Evolutionary conservation across 2,329 filamentous ascomycete species (phyloP), one percentile per base, ranked within the genome.

Genomic region (Camillea tinctor): DNA sequence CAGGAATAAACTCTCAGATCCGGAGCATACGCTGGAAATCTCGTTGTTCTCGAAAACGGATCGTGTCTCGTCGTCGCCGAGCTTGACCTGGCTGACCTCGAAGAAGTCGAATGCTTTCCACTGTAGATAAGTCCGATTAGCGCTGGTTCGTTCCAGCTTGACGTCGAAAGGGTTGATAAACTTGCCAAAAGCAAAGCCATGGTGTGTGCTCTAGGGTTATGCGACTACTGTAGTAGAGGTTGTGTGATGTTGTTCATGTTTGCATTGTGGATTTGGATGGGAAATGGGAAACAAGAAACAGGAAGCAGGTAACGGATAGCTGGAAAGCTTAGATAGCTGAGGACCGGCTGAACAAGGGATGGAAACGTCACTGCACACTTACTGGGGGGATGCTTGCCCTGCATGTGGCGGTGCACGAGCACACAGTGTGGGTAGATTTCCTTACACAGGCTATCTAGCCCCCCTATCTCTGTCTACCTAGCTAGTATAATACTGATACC

Each of bases 41-140:
- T 93, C 92, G 73, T 85, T 86, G 84, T 91, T 90, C 76, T 93
- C 89, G 79, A 96, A 90, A 73, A 93, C 84, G 72, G 87, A 84
- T 68, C 88, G 87, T 73, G 87, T 89, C 73, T 96, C 92, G 71
- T 89, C 89, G 75, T 96, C 90, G 68, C 85, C 85, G 70, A 93
- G 84, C 72, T 89, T 87, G 76, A 97, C 88, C 74, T 91, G 89
- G 74, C 88, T 88, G 76, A 96, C 92, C 79, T 97, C 92, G 85
- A 99, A 98, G 88, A 99, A 99, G 84, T 96, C 93, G 81, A 99
- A 99, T 69, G 90, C 89, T 90, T 97, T 97, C 94, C 95, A 98
- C 94, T 97, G 68, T 6, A 20, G 11, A 19, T 23, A 9, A 17
- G 5, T 54, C 20, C n/a, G 9, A 56, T 69, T 62, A 69, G 66